Evolutionary conservation across 2,329 filamentous ascomycete species (phyloP).

Genomic region (Epichloe scottii): DNA sequence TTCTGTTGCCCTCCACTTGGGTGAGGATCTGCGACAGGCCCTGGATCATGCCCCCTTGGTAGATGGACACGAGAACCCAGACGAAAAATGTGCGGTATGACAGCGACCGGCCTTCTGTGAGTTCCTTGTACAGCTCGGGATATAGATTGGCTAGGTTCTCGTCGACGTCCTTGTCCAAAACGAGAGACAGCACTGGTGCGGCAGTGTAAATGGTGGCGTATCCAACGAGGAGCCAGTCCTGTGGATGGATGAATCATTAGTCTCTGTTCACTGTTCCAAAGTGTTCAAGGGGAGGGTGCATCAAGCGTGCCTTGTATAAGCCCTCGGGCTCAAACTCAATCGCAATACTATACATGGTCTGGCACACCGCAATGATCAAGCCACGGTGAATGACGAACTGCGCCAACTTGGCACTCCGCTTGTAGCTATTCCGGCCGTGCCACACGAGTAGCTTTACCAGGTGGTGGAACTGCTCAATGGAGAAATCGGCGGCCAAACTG

Average conservation of each 20-base stretch:
- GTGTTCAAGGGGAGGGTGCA: neutral
- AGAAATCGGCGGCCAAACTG: conserved; percentile 90
- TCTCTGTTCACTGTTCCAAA: neutral
- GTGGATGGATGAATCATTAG: conserved; percentile 24
- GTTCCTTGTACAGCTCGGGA: conserved; percentile 92
- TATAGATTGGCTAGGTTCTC: conserved; percentile 89
- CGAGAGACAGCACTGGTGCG: conserved; percentile 79
- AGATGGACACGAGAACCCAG: conserved; percentile 90
- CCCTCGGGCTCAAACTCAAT: conserved; percentile 87
- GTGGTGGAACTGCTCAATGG: conserved; percentile 89
- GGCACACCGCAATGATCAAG: conserved; percentile 86
- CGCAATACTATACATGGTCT: conserved; percentile 95
- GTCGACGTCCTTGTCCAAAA: conserved; percentile 90
- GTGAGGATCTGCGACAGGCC: conserved; percentile 84
- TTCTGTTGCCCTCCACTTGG: conserved; percentile 56
- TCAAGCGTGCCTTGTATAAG: conserved; percentile 55
- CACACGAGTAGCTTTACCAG: conserved; percentile 95
- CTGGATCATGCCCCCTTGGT: conserved; percentile 92
- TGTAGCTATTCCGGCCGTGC: conserved; percentile 97
- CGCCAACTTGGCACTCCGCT: conserved; percentile 84
- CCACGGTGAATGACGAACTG: conserved; percentile 98
- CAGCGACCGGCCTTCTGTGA: conserved; percentile 77
- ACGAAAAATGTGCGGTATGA: conserved; percentile 93
- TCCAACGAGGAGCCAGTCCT: conserved; percentile 91
- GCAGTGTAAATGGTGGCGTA: conserved; percentile 97